A percentile compares a stretch with the other conserved stretches of the same genome.
Evolutionary conservation across 2,329 filamentous ascomycete species (phyloP).

Genomic region (Pseudopyrenochaeta lycopersici): DNA sequence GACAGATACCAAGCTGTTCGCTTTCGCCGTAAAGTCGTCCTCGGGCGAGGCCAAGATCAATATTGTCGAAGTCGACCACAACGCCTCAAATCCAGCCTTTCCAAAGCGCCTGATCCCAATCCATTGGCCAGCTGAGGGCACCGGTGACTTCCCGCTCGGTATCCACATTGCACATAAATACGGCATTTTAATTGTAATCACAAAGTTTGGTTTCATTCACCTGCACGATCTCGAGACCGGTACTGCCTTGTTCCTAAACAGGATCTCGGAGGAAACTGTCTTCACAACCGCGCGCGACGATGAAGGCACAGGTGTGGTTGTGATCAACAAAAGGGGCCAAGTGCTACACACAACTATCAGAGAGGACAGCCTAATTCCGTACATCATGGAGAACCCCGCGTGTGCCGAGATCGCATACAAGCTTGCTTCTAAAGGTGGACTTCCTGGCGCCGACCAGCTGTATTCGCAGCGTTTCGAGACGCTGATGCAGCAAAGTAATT

Average conservation of each 20-base stretch:
- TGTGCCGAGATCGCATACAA: conserved; percentile 95
- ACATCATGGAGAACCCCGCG: conserved; percentile 94
- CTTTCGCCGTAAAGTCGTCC: conserved; percentile 90
- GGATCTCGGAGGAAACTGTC: conserved; percentile 98
- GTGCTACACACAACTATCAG: conserved; percentile 94
- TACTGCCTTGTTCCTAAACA: conserved; percentile 98
- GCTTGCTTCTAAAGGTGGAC: conserved; percentile 90
- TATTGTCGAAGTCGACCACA: conserved; percentile 96
- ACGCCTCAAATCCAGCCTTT: conserved; percentile 87
- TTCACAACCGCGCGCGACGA: conserved; percentile 90
- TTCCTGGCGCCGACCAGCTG: conserved; percentile 92
- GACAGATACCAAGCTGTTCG: conserved; percentile 93
- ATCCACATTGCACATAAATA: conserved; percentile 98
- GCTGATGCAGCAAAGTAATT: conserved; percentile 81
- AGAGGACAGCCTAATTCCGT: conserved; percentile 89
- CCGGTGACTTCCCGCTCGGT: conserved; percentile 96
- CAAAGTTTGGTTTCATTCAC: conserved; percentile 99
- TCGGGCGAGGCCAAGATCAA: conserved; percentile 89
- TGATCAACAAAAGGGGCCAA: conserved; percentile 97
- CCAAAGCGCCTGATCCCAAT: conserved; percentile 97
- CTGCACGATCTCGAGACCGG: conserved; percentile 97
- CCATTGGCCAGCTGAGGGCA: conserved; percentile 94
- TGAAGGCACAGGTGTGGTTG: conserved; percentile 86
- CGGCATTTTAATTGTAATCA: conserved; percentile 95
- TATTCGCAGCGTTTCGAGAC: conserved; percentile 94